Percentiles rank a stretch among this genome's conserved stretches.
These are phyloP conservation scores for Porodaedalea pini DNA, from an alignment of 1,284 basidiomycete genomes.

Conservation along the genomic window DNA sequence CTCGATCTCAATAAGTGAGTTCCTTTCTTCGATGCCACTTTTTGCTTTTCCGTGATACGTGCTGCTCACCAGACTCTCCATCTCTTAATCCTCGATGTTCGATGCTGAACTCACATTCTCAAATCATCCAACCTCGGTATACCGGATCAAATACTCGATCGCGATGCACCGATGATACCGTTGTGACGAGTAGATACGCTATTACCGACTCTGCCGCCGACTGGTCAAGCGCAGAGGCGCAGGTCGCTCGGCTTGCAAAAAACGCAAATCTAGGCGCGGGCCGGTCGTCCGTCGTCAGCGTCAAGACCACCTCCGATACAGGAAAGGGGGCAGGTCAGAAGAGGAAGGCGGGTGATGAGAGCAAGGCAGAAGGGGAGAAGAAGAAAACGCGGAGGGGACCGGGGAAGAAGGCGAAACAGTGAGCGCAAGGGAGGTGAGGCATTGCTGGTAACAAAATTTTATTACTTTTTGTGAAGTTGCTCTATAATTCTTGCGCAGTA, in stretches of 20 bases:
- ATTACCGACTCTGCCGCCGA: slow-evolving; percentile 70
- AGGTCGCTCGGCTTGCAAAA: slow-evolving; percentile 50
- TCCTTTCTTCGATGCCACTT: slow-evolving; percentile 10
- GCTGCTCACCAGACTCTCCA: slow-evolving; percentile 26
- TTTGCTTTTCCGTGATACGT: slow-evolving; percentile 11
- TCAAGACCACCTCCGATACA: too few relatives aligned
- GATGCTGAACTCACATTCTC: slow-evolving; percentile 1
- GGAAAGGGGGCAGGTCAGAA: slow-evolving; percentile 44
- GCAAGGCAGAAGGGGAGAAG: slow-evolving; percentile 30
- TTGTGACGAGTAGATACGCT: slow-evolving; percentile 60
- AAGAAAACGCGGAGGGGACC: slow-evolving; percentile 50
- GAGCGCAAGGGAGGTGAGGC: too few relatives aligned
- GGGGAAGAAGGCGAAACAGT: slow-evolving; percentile 58
- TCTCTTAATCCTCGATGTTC: slow-evolving; percentile 13
- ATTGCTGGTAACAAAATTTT: too few relatives aligned
- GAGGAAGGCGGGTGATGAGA: slow-evolving; percentile 53
- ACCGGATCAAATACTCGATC: background rate
- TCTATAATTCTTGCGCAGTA: too few relatives aligned
- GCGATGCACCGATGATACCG: background rate
- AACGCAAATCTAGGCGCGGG: slow-evolving; percentile 32
- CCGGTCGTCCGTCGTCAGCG: slow-evolving; percentile 68
- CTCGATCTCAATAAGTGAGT: slow-evolving; percentile 84
- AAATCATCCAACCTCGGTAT: background rate
- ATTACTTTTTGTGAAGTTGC: background rate
- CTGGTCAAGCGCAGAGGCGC: slow-evolving; percentile 71